Percentiles rank a stretch among this genome's conserved stretches.
Evolutionary conservation across 2,329 filamentous ascomycete species (phyloP).

Genomic region (Biscogniauxia marginata): DNA sequence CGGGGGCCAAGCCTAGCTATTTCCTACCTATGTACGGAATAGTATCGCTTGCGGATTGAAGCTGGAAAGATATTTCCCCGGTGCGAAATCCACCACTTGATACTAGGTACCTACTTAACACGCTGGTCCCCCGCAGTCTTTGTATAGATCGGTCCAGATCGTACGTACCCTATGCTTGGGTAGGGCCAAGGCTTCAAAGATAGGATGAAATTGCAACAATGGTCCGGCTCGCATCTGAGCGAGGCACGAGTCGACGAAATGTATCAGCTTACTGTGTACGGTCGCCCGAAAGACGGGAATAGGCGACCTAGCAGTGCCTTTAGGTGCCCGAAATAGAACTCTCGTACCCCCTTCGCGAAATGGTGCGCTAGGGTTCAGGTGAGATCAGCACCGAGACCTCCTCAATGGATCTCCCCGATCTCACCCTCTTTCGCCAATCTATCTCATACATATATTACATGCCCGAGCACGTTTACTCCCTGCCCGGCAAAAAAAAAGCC

Average conservation of each 20-base stretch:
- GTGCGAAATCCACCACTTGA: background rate
- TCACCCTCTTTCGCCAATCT: constrained; percentile 21
- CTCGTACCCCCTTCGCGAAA: constrained; percentile 5
- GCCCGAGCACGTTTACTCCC: background rate
- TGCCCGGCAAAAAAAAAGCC: background rate
- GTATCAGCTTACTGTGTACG: constrained; percentile 5
- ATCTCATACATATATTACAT: constrained; percentile 17
- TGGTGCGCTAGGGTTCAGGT: constrained; percentile 6
- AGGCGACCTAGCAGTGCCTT: too few species aligned
- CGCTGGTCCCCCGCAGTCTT: constrained; percentile 19
- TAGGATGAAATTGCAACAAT: constrained; percentile 17
- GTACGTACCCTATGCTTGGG: constrained; percentile 16
- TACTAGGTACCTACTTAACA: background rate
- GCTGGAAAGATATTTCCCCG: background rate
- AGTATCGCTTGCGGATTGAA: background rate
- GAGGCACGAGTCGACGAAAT: constrained; percentile 7
- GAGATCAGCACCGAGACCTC: constrained; percentile 10
- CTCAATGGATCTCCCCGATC: constrained; percentile 12
- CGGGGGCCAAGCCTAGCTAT: background rate
- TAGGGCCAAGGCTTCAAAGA: constrained; percentile 19
- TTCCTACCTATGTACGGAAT: too few species aligned
- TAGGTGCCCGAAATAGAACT: constrained; percentile 20
- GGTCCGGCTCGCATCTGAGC: constrained; percentile 9
- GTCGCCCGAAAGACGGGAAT: constrained; percentile 3
- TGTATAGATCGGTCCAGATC: constrained; percentile 20